These are phyloP conservation scores for Posidonia oceanica DNA, from an alignment of 116 monocot genomes.

Conservation along the genomic window DNA sequence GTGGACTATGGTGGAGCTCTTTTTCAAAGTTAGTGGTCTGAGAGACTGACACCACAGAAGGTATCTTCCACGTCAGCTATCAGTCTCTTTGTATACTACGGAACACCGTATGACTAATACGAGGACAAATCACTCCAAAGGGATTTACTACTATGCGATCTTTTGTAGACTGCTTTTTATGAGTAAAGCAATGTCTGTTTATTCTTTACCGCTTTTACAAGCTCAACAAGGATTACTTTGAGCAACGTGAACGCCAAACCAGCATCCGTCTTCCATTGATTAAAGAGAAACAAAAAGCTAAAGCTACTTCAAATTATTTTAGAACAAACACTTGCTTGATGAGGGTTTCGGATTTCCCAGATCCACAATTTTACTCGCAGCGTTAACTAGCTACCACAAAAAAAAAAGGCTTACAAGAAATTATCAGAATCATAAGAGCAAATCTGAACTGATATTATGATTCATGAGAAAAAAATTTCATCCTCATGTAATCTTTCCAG, in stretches of 20 bases:
- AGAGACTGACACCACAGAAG: too few relatives aligned
- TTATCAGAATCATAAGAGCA: neutral
- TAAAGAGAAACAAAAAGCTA: neutral
- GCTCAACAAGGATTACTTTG: neutral
- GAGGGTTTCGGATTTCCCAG: neutral
- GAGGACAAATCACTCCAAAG: too few relatives aligned
- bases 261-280: neutral
- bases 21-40: too few relatives aligned
- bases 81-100: too few relatives aligned
- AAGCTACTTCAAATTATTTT: neutral
- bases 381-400: neutral
- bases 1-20: too few relatives aligned
- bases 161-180: neutral
- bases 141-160: too few relatives aligned
- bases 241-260: neutral
- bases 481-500: too few relatives aligned
- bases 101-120: too few relatives aligned
- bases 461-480: too few relatives aligned
- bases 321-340: neutral
- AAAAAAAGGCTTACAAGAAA: neutral
- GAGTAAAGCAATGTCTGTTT: neutral
- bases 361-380: neutral
- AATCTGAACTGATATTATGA: too few relatives aligned
- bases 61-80: too few relatives aligned
- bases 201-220: neutral